Evolutionary conservation across 2,329 filamentous ascomycete genomes (phyloP).

Genomic region (Neonectria ditissima): DNA sequence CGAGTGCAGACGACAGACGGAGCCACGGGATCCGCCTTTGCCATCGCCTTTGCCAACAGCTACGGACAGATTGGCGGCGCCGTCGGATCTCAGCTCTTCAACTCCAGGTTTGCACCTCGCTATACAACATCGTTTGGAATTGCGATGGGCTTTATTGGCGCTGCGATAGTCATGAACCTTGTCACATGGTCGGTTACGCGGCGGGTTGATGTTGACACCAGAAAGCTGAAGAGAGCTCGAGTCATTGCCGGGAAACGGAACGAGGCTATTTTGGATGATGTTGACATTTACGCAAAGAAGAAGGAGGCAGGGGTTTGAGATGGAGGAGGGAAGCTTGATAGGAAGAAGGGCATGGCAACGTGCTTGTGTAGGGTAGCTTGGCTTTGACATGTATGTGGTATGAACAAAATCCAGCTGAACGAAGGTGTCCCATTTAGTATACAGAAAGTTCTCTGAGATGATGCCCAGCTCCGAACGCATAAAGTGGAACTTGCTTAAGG

Average conservation of each 20-base stretch:
- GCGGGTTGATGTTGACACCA: conserved; percentile 12
- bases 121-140: conserved; percentile 18
- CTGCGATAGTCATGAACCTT: conserved; percentile 12
- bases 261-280: conserved; percentile 7
- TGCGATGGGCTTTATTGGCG: conserved; percentile 13
- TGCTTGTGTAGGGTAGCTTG: no score
- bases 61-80: conserved; percentile 32
- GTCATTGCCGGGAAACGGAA: conserved; percentile 2
- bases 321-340: no score
- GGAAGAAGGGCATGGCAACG: no score
- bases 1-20: conserved; percentile 29
- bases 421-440: no score
- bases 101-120: conserved; percentile 7
- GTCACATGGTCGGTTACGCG: conserved; percentile 17
- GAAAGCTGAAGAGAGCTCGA: not conserved
- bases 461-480: no score
- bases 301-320: not conserved
- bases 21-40: conserved; percentile 30
- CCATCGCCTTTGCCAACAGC: conserved; percentile 29
- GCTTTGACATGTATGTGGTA: no score
- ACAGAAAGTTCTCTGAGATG: no score
- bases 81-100: conserved; percentile 28
- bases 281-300: conserved; percentile 4
- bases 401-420: no score
- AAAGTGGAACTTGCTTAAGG: no score